Percentiles rank a stretch among this genome's conserved stretches.
phyloP scores from a whole-genome alignment of 306 rosid species.

The Ammopiptanthus mongolicus region DNA sequence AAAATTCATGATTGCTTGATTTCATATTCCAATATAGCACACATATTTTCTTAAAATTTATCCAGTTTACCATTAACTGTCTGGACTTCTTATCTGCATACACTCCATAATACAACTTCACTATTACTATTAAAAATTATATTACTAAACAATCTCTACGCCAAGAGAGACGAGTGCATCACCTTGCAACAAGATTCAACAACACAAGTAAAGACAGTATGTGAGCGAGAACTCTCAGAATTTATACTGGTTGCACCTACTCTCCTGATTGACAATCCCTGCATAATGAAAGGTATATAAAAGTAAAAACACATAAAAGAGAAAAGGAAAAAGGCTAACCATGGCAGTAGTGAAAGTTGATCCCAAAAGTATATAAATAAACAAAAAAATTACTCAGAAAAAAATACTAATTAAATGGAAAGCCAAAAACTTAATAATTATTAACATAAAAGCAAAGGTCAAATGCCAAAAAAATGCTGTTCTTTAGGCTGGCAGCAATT shows the following conservation, averaged over 20 bases:
- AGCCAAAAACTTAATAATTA: neutral
- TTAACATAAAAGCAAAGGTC: conserved; percentile 2
- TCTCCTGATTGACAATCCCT: conserved; percentile 87
- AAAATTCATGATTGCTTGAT: neutral
- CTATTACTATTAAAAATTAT: neutral
- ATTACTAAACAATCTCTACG: neutral
- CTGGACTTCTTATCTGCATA: neutral
- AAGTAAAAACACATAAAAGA: neutral
- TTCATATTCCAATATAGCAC: neutral
- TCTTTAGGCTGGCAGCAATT: neutral
- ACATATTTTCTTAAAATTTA: neutral
- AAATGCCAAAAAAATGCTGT: neutral
- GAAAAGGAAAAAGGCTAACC: neutral
- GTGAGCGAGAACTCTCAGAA: conserved; percentile 94
- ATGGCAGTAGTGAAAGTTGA: neutral
- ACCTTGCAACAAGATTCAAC: conserved; percentile 89
- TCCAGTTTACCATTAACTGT: neutral
- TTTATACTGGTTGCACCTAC: conserved; percentile 83
- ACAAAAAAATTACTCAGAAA: neutral
- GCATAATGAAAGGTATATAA: conserved; percentile 26
- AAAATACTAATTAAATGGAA: neutral
- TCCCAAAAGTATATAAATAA: neutral
- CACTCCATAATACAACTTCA: neutral
- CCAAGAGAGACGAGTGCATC: conserved; percentile 14
- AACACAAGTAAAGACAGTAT: conserved; percentile 92